Evolutionary conservation across 768 basidiomycete genomes (phyloP).

Genomic region (Suillus tomentosus): DNA sequence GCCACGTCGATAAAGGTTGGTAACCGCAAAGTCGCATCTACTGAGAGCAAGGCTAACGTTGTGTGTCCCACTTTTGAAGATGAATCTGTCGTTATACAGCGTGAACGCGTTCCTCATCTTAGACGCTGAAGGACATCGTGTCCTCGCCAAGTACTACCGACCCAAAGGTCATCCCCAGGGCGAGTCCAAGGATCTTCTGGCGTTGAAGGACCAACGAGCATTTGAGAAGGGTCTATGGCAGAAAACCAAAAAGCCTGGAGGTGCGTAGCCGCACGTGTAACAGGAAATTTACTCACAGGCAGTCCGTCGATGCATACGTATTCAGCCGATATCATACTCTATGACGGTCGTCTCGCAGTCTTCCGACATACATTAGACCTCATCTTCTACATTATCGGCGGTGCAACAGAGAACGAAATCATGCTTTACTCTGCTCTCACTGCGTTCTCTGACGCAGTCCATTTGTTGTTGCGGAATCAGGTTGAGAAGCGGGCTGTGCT

Average conservation of each 20-base stretch:
- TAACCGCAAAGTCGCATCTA: neutral
- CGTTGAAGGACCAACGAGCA: slow-evolving; percentile 88
- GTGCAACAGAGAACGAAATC: slow-evolving; percentile 89
- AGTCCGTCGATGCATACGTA: neutral
- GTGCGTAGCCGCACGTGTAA: slow-evolving; percentile 44
- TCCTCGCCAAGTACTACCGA: slow-evolving; percentile 94
- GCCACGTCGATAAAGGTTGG: neutral
- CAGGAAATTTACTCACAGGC: neutral
- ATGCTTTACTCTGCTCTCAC: slow-evolving; percentile 88
- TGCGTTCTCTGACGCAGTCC: slow-evolving; percentile 84
- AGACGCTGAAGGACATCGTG: slow-evolving; percentile 93
- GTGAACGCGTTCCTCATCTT: slow-evolving; percentile 87
- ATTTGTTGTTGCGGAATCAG: slow-evolving; percentile 84
- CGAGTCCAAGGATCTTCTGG: slow-evolving; percentile 62
- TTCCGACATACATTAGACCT: slow-evolving; percentile 96
- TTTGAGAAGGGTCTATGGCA: slow-evolving; percentile 96
- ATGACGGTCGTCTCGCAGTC: slow-evolving; percentile 86
- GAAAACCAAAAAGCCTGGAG: slow-evolving; percentile 93
- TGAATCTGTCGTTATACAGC: slow-evolving; percentile 88
- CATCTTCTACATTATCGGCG: slow-evolving; percentile 90
- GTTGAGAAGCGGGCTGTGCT: slow-evolving; percentile 94
- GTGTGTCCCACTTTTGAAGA: slow-evolving; percentile 8
- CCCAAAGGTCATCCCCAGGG: slow-evolving; percentile 65
- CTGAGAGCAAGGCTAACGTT: neutral
- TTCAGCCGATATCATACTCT: slow-evolving; percentile 91